Evolutionary conservation across 140 eudicot species (phyloP).

Genomic region (Oenanthe javanica): DNA sequence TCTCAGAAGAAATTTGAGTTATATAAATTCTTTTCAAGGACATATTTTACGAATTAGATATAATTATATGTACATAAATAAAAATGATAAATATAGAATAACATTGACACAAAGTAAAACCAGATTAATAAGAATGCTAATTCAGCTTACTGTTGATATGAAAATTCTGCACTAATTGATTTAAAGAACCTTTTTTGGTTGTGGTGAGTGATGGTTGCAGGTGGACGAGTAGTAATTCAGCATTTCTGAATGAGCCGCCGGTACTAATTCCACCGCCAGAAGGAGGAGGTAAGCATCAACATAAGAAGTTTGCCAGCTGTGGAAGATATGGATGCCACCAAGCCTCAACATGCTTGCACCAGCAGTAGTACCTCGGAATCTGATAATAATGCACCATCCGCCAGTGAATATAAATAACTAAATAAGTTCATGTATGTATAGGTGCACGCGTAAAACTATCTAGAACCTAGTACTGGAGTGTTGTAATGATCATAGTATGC

Average conservation of each 20-base stretch:
- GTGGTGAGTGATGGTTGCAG: constrained; percentile 20
- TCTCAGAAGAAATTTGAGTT: no score
- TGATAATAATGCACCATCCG: not conserved
- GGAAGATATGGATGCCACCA: not conserved
- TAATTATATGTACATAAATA: no score
- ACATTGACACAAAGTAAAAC: not conserved
- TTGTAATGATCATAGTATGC: not conserved
- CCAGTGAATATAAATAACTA: not conserved
- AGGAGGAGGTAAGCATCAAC: constrained; percentile 10
- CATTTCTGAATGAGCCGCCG: constrained; percentile 70
- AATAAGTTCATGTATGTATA: not conserved
- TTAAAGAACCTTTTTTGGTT: not conserved
- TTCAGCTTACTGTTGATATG: no score
- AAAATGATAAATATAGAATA: no score
- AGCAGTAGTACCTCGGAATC: not conserved
- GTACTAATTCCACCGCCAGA: constrained; percentile 15
- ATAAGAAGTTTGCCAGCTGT: constrained; percentile 17
- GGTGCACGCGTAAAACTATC: not conserved
- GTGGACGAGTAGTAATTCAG: constrained; percentile 77
- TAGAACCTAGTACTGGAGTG: not conserved
- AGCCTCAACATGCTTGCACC: not conserved
- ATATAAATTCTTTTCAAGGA: no score
- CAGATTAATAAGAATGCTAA: no score
- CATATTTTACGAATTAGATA: no score
- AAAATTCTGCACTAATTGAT: no score